Evolutionary conservation across 257 asterid species (phyloP).

Genomic region (Ophiorrhiza pumila): DNA sequence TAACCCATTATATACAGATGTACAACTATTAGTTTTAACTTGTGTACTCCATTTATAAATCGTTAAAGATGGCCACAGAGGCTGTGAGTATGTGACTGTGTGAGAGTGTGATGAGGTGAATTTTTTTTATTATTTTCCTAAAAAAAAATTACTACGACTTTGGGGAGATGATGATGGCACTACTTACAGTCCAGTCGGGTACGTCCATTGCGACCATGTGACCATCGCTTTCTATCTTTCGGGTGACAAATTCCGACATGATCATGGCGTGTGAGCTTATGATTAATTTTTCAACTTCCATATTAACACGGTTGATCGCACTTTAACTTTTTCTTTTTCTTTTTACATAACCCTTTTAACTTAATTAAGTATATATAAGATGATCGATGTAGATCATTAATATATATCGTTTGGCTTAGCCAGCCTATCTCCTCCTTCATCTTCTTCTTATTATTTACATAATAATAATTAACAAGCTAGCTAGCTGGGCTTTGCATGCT

Average conservation of each 20-base stretch:
- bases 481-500: too few species aligned
- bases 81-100: too few species aligned
- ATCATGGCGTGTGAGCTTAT: constrained; percentile 11
- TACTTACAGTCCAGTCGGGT: constrained; percentile 10
- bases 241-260: constrained; percentile 25
- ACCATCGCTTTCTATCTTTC: constrained; percentile 24
- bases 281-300: constrained; percentile 4
- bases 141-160: neutral
- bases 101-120: too few species aligned
- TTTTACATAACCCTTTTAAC: neutral
- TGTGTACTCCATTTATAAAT: neutral
- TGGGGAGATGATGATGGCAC: neutral
- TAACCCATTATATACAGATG: neutral
- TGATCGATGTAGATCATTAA: too few species aligned
- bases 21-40: neutral
- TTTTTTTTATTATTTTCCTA: too few species aligned
- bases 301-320: neutral
- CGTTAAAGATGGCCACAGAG: neutral
- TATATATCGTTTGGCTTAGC: neutral
- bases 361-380: too few species aligned
- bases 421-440: neutral
- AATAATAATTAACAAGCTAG: too few species aligned
- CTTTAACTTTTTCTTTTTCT: too few species aligned
- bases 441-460: too few species aligned
- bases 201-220: constrained; percentile 16